These are phyloP conservation scores for Kingdonia uniflora DNA, from an alignment of 164 flowering plant species.

Conservation along the genomic window DNA sequence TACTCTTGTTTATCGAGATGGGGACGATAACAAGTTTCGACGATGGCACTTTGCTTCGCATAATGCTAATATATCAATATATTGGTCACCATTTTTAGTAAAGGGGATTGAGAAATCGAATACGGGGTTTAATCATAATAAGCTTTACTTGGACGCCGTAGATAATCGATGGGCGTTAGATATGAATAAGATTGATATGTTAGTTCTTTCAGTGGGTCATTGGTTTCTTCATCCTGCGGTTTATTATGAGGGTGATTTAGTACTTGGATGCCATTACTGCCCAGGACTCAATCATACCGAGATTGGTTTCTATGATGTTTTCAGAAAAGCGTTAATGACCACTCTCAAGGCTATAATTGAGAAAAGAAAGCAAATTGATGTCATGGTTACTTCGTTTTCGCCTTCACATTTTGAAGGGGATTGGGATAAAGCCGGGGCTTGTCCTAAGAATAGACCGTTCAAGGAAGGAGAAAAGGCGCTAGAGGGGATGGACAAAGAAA, in stretches of 20 bases:
- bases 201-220: conserved; percentile 78
- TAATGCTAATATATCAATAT: conserved; percentile 51
- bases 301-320: conserved; percentile 65
- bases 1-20: conserved; percentile 41
- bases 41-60: conserved; percentile 59
- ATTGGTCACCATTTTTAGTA: conserved; percentile 92
- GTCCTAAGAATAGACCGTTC: conserved; percentile 60
- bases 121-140: conserved; percentile 32
- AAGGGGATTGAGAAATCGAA: conserved; percentile 60
- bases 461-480: conserved; percentile 41
- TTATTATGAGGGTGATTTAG: conserved; percentile 37
- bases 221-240: conserved; percentile 88
- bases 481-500: conserved; percentile 59
- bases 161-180: conserved; percentile 72
- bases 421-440: conserved; percentile 85
- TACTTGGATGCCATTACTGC: conserved; percentile 76
- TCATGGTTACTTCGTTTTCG: conserved; percentile 63
- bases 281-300: conserved; percentile 57
- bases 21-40: conserved; percentile 71
- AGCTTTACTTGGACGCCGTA: conserved; percentile 43
- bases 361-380: conserved; percentile 22
- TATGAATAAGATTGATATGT: conserved; percentile 41
- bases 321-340: conserved; percentile 56
- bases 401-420: conserved; percentile 92
- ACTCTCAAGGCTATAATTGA: conserved; percentile 35